Evolutionary conservation across 2,329 filamentous ascomycete genomes (phyloP), one percentile per base, ranked within the genome.

Genomic region (Xylaria sp.): DNA sequence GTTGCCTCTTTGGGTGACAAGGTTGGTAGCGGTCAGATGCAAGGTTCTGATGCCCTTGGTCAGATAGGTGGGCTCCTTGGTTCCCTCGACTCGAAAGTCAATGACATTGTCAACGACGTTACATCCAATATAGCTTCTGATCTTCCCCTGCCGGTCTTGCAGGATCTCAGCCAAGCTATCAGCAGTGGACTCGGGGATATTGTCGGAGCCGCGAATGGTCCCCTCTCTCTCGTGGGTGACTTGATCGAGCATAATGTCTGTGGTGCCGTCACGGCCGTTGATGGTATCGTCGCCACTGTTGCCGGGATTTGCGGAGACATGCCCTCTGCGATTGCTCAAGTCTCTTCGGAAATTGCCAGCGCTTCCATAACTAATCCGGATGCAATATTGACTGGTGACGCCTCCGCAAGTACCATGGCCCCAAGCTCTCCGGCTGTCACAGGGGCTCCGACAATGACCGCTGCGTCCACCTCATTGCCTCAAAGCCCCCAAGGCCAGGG

Each of bases 201-300:
- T 10, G 59, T 74, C 3, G 72, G 65, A 10, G 66, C 69, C n/a
- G 46, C 70, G 8, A 62, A 74, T 34, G 70, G 73, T 0, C 74
- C 73, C 7, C 52, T 74, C 18, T 74, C 69, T 15, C 65, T 75
- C 3, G 66, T 73, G 1, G 69, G 71, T n/a, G 67, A 73, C 25
- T 34, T 76, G 12, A 66, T 75, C 13, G 73, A 77, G 41, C 57
- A 74, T 9, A 73, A 76, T 67, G 51, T 74, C 39, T 78, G 76
- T 60, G 70, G 69, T 20, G 63, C 71, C 25, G 69, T 73, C n/a
- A 75, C 71, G 9, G 13, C 66, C 41, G 65, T 77, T 5, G 71
- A 76, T 44, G 76, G 74, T n/a, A 61, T 75, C 3, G 55, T 75
- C 48, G 69, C 66, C 9, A 77, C 74, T 0, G 68, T 77, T 64